Base-by-base conservation (phyloP, 306 rosid genomes). In the Trifolium pratense region DNA sequence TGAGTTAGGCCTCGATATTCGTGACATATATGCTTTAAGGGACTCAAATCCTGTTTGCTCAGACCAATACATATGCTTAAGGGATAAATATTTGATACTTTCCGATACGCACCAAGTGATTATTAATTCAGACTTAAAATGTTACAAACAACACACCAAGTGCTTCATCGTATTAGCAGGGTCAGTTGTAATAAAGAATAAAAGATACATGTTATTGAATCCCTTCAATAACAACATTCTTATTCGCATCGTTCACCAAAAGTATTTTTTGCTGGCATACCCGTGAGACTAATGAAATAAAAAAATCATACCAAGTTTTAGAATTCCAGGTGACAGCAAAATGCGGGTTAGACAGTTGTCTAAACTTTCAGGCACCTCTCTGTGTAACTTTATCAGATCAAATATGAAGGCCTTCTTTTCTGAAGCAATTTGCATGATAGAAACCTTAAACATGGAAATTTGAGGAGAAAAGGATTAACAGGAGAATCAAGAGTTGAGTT, bases 401-500 rank as follows among this genome's bases (percentile, higher is more conserved):
- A 91, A 77, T 81, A 95, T 76, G 77, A 91, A 90, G 70, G 73
- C 93, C 81, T 64, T 78, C 75, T 85, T 85, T 81, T 90, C 97
- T 68, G 97, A 87, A 63, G 97, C 95, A 80, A 95, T 84, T 87
- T 95, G 99, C 90, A 95, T 79, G 75, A 95, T 91, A 79, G 99
- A 95, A 79, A 95, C 99, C 97, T 95, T 93, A 82, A 84, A 82
- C 68, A 62, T 21, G 75, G 77, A 70, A 60, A 59, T 57, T 23
- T 40, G 20, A 56, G 46, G 64, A 72, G 67, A 48, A 61, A 66
- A 53, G 51, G 51, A 60, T 60, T 23, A 70, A 48, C 5, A 68
- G 53, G 31, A 74, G 55, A 65, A 74, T 45, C 58, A 46, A 62
- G 36, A 70, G 32, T 48, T 57, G 32, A 29, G 26, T 52, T 77